Evolutionary conservation across 192 early-diverging fungal species (phyloP).

Genomic region (Polychytrium aggregatum): DNA sequence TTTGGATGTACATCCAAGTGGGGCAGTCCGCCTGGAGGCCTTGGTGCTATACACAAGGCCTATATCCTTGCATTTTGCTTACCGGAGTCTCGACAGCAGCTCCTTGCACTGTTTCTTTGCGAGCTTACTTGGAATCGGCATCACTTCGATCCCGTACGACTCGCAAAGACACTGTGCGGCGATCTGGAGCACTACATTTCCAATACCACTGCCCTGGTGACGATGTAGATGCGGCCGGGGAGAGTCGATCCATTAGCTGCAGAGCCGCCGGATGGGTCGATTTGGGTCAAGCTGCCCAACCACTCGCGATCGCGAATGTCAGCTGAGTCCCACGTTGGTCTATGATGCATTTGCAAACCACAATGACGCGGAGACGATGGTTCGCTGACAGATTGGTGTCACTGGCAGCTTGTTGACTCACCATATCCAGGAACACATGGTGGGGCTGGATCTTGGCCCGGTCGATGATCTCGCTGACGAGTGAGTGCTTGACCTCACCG

Average conservation of each 20-base stretch:
- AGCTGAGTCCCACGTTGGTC: too few relatives aligned
- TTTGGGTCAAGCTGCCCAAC: too few relatives aligned
- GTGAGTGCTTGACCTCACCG: constrained; percentile 78
- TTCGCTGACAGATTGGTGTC: too few relatives aligned
- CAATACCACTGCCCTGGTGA: constrained; percentile 70
- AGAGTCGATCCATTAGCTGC: too few relatives aligned
- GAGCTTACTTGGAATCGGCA: constrained; percentile 68
- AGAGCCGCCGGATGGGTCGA: too few relatives aligned
- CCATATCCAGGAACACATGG: constrained; percentile 85
- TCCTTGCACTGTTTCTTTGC: constrained; percentile 71
- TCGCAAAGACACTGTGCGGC: constrained; percentile 78
- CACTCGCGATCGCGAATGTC: too few relatives aligned
- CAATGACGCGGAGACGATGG: too few relatives aligned
- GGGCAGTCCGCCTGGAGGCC: not conserved
- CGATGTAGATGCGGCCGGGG: too few relatives aligned
- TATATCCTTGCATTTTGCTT: constrained; percentile 10
- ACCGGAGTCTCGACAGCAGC: constrained; percentile 70
- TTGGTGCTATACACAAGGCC: not conserved
- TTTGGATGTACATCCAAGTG: not conserved
- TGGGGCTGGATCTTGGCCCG: constrained; percentile 47
- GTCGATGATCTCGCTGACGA: constrained; percentile 77
- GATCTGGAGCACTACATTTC: constrained; percentile 93
- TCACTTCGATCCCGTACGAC: constrained; percentile 82
- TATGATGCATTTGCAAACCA: too few relatives aligned
- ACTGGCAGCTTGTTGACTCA: too few relatives aligned